phyloP scores from a whole-genome alignment of 495 filamentous ascomycete genomes.

The Filosporella fistucella region DNA sequence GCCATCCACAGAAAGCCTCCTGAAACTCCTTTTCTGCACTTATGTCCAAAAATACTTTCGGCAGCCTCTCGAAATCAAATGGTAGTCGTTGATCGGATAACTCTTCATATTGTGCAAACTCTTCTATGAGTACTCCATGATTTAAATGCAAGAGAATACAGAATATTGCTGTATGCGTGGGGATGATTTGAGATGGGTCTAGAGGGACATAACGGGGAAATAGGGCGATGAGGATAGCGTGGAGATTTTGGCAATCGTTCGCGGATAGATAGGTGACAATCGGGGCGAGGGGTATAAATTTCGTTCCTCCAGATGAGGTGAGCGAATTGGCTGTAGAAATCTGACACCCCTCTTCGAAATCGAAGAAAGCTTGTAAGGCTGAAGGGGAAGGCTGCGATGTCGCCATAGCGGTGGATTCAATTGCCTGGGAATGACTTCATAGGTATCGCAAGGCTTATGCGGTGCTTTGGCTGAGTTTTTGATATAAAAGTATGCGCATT shows the following conservation, averaged over 20 bases:
- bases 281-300: conserved; percentile 19
- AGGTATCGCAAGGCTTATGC: too few species aligned
- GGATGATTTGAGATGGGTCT: conserved; percentile 9
- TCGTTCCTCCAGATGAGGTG: too few species aligned
- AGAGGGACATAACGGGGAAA: conserved; percentile 16
- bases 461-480: too few species aligned
- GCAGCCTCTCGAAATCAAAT: conserved; percentile 16
- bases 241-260: conserved; percentile 8
- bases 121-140: conserved; percentile 17
- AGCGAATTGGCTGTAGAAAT: too few species aligned
- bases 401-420: too few species aligned
- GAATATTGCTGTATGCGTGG: conserved; percentile 19
- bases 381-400: too few species aligned
- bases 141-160: conserved; percentile 25
- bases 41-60: conserved; percentile 3
- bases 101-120: conserved; percentile 24
- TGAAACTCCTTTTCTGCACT: conserved; percentile 21
- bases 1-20: conserved; percentile 23
- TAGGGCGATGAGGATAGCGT: conserved; percentile 13
- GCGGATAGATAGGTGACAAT: conserved; percentile 14
- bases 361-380: too few species aligned
- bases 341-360: too few species aligned
- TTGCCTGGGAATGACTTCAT: too few species aligned
- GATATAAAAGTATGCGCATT: too few species aligned
- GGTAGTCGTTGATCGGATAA: conserved; percentile 25